These are phyloP conservation scores for Leishmania guyanensis DNA, from an alignment of 208 protist species.

Conservation along the genomic window DNA sequence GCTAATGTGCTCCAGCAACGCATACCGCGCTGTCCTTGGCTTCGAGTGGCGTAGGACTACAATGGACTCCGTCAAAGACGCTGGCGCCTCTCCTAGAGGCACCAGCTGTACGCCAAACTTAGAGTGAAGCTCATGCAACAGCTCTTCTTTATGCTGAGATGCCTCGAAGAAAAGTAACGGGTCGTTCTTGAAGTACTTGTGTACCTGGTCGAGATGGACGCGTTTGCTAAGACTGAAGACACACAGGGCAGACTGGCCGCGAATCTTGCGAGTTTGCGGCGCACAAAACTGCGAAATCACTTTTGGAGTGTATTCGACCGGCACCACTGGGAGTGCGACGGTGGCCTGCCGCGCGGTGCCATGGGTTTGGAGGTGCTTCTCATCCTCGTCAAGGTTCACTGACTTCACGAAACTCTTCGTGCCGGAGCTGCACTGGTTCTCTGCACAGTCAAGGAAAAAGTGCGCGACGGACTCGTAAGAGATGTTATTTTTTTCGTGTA, in stretches of 20 bases:
- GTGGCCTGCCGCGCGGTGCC: slow-evolving; percentile 5
- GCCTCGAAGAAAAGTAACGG: slow-evolving; percentile 78
- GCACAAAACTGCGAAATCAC: slow-evolving; percentile 52
- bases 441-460: slow-evolving; percentile 54
- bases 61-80: slow-evolving; percentile 14
- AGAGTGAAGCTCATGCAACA: slow-evolving; percentile 14
- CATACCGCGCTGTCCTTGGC: slow-evolving; percentile 25
- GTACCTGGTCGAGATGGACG: slow-evolving; percentile 36
- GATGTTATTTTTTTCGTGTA: slow-evolving; percentile 47
- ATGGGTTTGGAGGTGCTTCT: neutral
- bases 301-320: slow-evolving; percentile 29
- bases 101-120: slow-evolving; percentile 14
- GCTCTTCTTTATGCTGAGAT: slow-evolving; percentile 5
- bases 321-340: slow-evolving; percentile 30
- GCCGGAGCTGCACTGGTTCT: slow-evolving; percentile 3
- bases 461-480: slow-evolving; percentile 74
- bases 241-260: slow-evolving; percentile 37
- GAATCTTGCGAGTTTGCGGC: slow-evolving; percentile 31
- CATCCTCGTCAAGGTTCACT: slow-evolving; percentile 12
- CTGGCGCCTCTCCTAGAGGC: neutral
- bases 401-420: neutral
- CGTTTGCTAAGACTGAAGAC: slow-evolving; percentile 47
- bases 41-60: slow-evolving; percentile 46
- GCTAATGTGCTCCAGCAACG: slow-evolving; percentile 18
- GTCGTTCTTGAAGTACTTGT: slow-evolving; percentile 49